Evolutionary conservation across 2,329 filamentous ascomycete species (phyloP), one percentile per base, ranked within the genome.

Genomic region (Cadophora luteo-olivacea): DNA sequence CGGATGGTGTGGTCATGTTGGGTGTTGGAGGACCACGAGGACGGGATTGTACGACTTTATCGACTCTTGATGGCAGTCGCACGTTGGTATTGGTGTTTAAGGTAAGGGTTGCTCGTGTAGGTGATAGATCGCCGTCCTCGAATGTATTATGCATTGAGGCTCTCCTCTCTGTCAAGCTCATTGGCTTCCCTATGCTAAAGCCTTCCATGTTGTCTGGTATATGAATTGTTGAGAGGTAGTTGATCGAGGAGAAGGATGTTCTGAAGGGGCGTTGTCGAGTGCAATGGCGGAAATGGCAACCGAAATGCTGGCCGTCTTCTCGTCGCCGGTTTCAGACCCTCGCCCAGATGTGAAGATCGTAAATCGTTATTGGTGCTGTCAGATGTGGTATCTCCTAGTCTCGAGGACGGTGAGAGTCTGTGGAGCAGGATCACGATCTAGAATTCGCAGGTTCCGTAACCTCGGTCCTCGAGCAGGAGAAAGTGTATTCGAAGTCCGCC

Each of bases 1-100:
- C 84, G 6, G 86, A 87, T 0, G 87, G 88, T 12, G 88, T 90
- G 64, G 83, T 87, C 87, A 90, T 89, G 79, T 87, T 90, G 14
- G 88, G 88, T 2, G 88, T 91, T 24, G 88, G 88, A 7, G 88
- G 88, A 0, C 88, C 88, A 77, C 87, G 81, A 73, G 86, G 80
- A 8, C 82, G 79, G 45, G 81, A 79, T 72, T 86, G 84, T 3
- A 81, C 78, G 71, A 86, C 81, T 79, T 90, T 90, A 66, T 87
- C 85, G 72, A 86, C 79, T 68, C 82, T 80, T 48, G 83, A 81
- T 1, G 73, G 74, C 48, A 77, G 66, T 52, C 75, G 73, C 16
- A 71, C 72, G 68, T 71, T 81, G n/a, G 74, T 82, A 61, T 81
- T 81, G 49, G 77, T 84, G 63, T 83, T 81, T 70, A 90, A 81